Evolutionary conservation across 768 basidiomycete species (phyloP).

Genomic region (Tylopilus subfusipes): DNA sequence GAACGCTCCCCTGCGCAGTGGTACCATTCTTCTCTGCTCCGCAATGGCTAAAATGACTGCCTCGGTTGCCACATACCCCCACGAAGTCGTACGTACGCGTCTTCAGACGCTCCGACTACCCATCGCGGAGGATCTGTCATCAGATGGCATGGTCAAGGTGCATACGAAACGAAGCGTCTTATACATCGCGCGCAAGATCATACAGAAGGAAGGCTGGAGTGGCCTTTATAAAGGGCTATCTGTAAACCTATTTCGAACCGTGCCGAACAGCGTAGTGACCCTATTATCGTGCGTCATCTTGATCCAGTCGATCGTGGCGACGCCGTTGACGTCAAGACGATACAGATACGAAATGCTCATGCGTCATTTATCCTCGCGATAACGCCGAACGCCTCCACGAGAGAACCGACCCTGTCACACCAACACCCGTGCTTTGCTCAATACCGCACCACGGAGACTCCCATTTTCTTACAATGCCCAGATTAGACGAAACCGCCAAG

Average conservation of each 20-base stretch:
- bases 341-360: slow-evolving; percentile 32
- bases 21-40: slow-evolving; percentile 82
- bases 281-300: slow-evolving; percentile 53
- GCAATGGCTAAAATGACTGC: slow-evolving; percentile 96
- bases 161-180: slow-evolving; percentile 64
- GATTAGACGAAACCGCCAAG: slow-evolving; percentile 18
- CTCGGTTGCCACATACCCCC: slow-evolving; percentile 93
- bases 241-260: slow-evolving; percentile 92
- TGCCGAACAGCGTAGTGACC: slow-evolving; percentile 94
- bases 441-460: slow-evolving; percentile 9
- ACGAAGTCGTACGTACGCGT: slow-evolving; percentile 98
- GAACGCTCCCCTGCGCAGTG: slow-evolving; percentile 25
- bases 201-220: slow-evolving; percentile 80
- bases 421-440: not conserved
- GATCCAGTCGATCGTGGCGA: not conserved
- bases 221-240: slow-evolving; percentile 91
- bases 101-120: slow-evolving; percentile 81
- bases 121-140: slow-evolving; percentile 54
- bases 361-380: slow-evolving; percentile 30
- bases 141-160: slow-evolving; percentile 57
- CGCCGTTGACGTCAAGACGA: not conserved
- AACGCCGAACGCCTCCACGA: not conserved
- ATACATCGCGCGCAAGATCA: slow-evolving; percentile 67
- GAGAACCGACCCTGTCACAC: no score
- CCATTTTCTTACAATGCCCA: not conserved